Evolutionary conservation across 768 basidiomycete species (phyloP), one percentile per base, ranked within the genome.

Genomic region (Gautieria morchelliformis): DNA sequence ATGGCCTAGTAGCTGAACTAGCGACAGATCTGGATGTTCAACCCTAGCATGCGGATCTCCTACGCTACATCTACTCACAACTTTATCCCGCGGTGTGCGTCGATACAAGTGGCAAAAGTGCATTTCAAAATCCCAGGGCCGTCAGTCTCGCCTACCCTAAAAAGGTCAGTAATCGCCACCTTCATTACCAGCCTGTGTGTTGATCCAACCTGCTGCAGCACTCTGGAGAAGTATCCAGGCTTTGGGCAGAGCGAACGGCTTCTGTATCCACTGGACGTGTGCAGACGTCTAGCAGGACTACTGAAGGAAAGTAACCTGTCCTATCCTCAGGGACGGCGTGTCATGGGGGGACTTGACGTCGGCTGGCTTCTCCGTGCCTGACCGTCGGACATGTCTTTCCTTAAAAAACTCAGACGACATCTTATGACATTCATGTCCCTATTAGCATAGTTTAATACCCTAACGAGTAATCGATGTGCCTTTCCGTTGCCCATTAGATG

Each of bases 171-270:
- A 27, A 35, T 27, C 15, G 19, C 53, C 7, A 27, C 27, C 27
- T 3, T 2, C 5, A 27, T 27, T 27, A 27, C 5, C 27, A 3
- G 27, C 5, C 27, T 27, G 5, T 27, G 5, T 3, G 5, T 27
- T 27, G 27, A 27, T 3, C 27, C 27, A 27, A 27, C 22, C 6
- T 37, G 24, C 11, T 65, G 8, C 56, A 87, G 81, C 50, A 73
- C 84, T 32, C 63, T 88, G 58, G 74, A 83, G 64, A 83, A 77
- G 62, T 87, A 89, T 67, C 88, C 89, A 35, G 83, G 85, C 19
- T 91, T 92, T 66, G 84, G 86, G 9, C 89, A 92, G 66, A 86
- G 89, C n/a, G 93, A 97, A 68, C 82, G 85, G 60, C 72, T 96
- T 9, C 82, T 79, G 35, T 96, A 97, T 65, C 89, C 94, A 0